These are phyloP conservation scores for Trichoderma sp. DNA, from an alignment of 2,329 filamentous ascomycete genomes.

Conservation along the genomic window DNA sequence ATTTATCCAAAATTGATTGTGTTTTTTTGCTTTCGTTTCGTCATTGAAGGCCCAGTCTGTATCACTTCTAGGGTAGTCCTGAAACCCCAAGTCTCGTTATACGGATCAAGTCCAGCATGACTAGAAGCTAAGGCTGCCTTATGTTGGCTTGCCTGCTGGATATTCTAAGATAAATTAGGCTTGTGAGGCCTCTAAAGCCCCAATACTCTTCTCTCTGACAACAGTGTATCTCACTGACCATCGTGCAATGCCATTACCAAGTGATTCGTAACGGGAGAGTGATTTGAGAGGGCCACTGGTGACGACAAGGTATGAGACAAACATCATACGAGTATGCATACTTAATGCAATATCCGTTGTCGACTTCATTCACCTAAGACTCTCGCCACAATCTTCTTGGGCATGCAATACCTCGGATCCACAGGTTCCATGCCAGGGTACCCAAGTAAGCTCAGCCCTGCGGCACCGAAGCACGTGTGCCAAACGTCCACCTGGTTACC, in stretches of 20 bases:
- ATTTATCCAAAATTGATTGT: not conserved
- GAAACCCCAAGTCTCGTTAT: not conserved
- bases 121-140: not conserved
- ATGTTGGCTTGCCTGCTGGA: not conserved
- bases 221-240: constrained; percentile 68
- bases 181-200: constrained; percentile 29
- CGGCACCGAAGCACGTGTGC: constrained; percentile 86
- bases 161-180: not conserved
- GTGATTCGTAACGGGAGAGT: not conserved
- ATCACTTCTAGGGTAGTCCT: not conserved
- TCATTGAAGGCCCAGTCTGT: not conserved
- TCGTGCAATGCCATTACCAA: constrained; percentile 26
- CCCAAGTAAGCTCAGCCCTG: constrained; percentile 79
- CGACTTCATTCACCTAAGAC: constrained; percentile 42
- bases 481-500: constrained; percentile 97
- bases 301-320: not conserved
- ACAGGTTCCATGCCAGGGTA: constrained; percentile 75
- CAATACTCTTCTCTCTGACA: constrained; percentile 54
- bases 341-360: constrained; percentile 1
- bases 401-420: constrained; percentile 85
- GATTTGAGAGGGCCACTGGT: not conserved
- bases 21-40: not conserved
- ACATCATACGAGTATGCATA: not conserved
- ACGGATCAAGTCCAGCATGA: not conserved
- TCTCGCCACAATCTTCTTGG: constrained; percentile 61